Evolutionary conservation across 257 asterid genomes (phyloP).

Genomic region (Apocynum venetum): DNA sequence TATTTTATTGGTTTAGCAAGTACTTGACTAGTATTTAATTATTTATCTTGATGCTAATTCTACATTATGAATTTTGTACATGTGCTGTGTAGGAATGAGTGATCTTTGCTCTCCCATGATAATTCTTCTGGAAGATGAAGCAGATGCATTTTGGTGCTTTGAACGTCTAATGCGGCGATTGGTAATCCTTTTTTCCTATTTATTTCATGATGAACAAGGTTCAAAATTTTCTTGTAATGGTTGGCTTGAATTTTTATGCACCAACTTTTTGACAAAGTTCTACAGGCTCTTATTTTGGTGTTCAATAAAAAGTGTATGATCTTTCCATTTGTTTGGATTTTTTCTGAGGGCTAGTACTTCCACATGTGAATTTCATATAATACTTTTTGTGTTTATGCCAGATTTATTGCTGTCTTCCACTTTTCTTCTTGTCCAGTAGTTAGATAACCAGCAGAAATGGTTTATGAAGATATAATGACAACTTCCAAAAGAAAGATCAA

Average conservation of each 20-base stretch:
- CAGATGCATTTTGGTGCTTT: constrained; percentile 97
- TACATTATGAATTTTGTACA: constrained; percentile 14
- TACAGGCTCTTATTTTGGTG: background rate
- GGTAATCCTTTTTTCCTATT: constrained; percentile 36
- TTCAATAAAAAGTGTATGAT: background rate
- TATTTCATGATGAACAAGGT: background rate
- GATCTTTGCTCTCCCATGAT: constrained; percentile 98
- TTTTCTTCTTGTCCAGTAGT: background rate
- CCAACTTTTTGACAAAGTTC: background rate
- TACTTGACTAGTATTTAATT: background rate
- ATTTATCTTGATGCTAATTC: background rate
- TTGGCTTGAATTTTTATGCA: background rate
- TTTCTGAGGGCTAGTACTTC: background rate
- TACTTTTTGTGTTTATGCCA: background rate
- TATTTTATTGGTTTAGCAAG: background rate
- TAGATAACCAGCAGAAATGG: background rate
- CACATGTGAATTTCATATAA: background rate
- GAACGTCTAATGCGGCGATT: constrained; percentile 82
- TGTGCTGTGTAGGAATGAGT: constrained; percentile 78
- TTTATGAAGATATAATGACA: background rate
- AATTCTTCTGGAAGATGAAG: constrained; percentile 82
- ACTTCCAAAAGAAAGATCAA: background rate
- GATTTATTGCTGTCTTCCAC: background rate
- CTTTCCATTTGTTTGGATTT: background rate
- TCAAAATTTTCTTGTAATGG: background rate